Evolutionary conservation across 768 basidiomycete species (phyloP), one percentile per base, ranked within the genome.

Genomic region (Sporobolomyces phaffii): DNA sequence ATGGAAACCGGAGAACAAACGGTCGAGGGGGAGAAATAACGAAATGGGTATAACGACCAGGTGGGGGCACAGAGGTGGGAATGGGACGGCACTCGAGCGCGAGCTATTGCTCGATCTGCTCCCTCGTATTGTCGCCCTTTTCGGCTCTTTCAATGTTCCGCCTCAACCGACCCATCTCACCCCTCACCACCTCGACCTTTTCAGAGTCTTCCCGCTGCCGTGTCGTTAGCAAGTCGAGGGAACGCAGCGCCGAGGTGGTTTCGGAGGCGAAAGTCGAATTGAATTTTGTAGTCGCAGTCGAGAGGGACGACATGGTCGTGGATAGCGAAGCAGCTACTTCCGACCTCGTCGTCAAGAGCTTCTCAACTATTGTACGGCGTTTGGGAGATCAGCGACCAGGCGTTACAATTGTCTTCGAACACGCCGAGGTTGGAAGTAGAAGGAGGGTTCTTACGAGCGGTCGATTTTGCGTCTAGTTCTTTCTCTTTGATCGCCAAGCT

Each of bases 401-500:
- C 29, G 11, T 8, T 18, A 31, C 29, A 20, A 6, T 13, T 22
- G 13, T 13, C 22, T 4, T n/a, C 11, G 18, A 20, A 56, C 38
- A 18, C 9, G 41, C 15, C n/a, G 24, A 22, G 41, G 9, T 17
- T 0, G n/a, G n/a, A 26, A 31, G 3, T 28, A 20, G 31, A 17
- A 28, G 13, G 18, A 31, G 11, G 29, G 18, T 29, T 24, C 57
- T 51, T 18, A 64, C 60, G 51, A 22, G 53, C 26, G 3, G 24
- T 9, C 75, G 83, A 83, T 50, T 84, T 85, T 56, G 86, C 73
- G 28, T 80, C 81, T 75, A 84, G 81, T 74, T 82, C 83, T 61
- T 87, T 86, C 75, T 92, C 89, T 59, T 86, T 80, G 75, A 83
- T 85, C 59, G 79, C 79, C 84, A 91, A 87, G 75, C 91, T 89